Evolutionary conservation across 2,329 filamentous ascomycete genomes (phyloP).

Genomic region (Sporothrix phasma): DNA sequence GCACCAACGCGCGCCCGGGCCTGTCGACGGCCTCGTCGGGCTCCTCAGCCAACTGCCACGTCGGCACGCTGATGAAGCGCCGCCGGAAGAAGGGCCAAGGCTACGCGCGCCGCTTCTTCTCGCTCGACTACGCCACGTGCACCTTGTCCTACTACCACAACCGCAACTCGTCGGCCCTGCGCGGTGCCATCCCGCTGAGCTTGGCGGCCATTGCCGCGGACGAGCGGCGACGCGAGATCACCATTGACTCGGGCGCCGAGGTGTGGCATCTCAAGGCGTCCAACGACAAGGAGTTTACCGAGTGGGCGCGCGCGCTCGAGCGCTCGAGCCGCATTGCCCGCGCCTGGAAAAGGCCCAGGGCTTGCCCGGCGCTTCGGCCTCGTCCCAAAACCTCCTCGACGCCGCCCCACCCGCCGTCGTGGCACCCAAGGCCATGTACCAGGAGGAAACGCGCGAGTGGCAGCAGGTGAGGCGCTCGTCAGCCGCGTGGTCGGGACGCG

Average conservation of each 20-base stretch:
- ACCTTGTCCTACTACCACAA: conserved; percentile 96
- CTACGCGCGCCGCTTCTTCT: conserved; percentile 89
- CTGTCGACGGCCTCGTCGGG: conserved; percentile 2
- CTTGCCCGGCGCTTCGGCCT: neutral
- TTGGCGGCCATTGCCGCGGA: conserved; percentile 86
- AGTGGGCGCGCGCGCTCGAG: conserved; percentile 81
- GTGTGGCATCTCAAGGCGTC: conserved; percentile 87
- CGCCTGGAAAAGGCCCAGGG: conserved; percentile 31
- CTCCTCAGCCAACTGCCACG: conserved; percentile 54
- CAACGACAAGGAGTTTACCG: conserved; percentile 73
- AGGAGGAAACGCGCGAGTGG: conserved; percentile 73
- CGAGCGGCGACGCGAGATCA: conserved; percentile 81
- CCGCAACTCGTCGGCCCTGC: conserved; percentile 80
- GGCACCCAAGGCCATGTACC: conserved; percentile 27
- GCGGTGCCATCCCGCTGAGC: conserved; percentile 85
- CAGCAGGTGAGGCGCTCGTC: conserved; percentile 75
- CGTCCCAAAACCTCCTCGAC: neutral
- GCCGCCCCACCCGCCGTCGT: conserved; percentile 19
- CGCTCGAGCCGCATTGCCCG: conserved; percentile 61
- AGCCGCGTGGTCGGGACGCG: conserved; percentile 78
- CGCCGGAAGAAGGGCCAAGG: conserved; percentile 89
- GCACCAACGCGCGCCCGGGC: neutral
- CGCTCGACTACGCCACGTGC: conserved; percentile 85
- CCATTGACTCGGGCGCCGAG: conserved; percentile 91
- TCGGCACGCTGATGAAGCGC: conserved; percentile 78